Percentiles rank a stretch among this genome's conserved stretches.
Evolutionary conservation across 345 rosid species (phyloP).

Genomic region (Diplotaxis tenuifolia): DNA sequence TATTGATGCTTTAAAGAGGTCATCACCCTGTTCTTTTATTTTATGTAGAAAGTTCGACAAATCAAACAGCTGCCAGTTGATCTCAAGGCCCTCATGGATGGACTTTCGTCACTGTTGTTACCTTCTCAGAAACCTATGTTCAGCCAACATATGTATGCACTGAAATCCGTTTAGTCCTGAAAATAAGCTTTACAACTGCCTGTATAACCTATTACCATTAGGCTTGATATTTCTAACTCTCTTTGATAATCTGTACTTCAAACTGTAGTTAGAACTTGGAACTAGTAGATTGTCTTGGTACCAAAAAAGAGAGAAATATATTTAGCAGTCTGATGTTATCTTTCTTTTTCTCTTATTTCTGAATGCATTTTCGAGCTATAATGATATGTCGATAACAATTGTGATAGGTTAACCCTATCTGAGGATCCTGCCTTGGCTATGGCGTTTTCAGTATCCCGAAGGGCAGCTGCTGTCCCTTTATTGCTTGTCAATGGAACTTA

Average conservation of each 20-base stretch:
- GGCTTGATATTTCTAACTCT: slow-evolving; percentile 22
- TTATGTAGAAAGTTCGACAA: slow-evolving; percentile 65
- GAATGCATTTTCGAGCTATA: slow-evolving; percentile 20
- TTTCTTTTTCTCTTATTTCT: not conserved
- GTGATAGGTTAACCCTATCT: slow-evolving; percentile 74
- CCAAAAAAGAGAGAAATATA: not conserved
- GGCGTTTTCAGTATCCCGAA: slow-evolving; percentile 95
- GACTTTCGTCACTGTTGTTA: slow-evolving; percentile 81
- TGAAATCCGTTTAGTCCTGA: slow-evolving; percentile 10
- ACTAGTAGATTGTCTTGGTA: slow-evolving; percentile 8
- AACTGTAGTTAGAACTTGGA: slow-evolving; percentile 19
- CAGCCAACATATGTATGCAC: slow-evolving; percentile 66
- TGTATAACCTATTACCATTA: not conserved
- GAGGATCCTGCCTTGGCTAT: slow-evolving; percentile 99
- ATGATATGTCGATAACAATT: slow-evolving; percentile 17
- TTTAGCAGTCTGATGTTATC: slow-evolving; percentile 2
- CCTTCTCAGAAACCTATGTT: slow-evolving; percentile 83
- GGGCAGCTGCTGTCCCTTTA: slow-evolving; percentile 95
- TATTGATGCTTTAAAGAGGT: slow-evolving; percentile 21
- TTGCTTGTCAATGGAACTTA: slow-evolving; percentile 98
- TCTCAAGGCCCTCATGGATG: slow-evolving; percentile 68
- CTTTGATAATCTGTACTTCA: slow-evolving; percentile 7
- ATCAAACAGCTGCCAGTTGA: slow-evolving; percentile 79
- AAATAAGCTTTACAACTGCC: slow-evolving; percentile 1
- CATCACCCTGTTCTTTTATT: slow-evolving; percentile 22